These are phyloP conservation scores for Grammothele lineata DNA, from an alignment of 768 basidiomycete species.

Conservation along the genomic window DNA sequence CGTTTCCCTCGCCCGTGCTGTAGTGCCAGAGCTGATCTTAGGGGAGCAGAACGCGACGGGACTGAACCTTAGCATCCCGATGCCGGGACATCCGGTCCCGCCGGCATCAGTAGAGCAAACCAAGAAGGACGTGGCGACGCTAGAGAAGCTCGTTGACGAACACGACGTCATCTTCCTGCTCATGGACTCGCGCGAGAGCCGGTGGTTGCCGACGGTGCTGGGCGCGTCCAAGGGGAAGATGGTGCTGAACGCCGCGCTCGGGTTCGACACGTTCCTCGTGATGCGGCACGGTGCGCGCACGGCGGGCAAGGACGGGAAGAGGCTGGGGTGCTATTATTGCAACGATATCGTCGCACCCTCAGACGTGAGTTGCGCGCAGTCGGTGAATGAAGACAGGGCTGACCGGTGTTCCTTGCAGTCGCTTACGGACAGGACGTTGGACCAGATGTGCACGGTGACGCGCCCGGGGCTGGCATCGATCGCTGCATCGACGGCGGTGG, in stretches of 20 bases:
- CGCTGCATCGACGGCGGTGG: conserved; percentile 88
- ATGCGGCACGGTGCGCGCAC: conserved; percentile 87
- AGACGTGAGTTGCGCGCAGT: conserved; percentile 40
- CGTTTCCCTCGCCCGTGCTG: no score
- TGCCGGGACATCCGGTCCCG: conserved; percentile 95
- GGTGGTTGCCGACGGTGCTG: conserved; percentile 93
- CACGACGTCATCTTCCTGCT: conserved; percentile 92
- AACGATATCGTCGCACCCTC: conserved; percentile 96
- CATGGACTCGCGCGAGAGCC: conserved; percentile 97
- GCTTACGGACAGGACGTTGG: conserved; percentile 85
- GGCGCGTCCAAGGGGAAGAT: conserved; percentile 87
- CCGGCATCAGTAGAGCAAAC: conserved; percentile 49
- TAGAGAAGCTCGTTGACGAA: conserved; percentile 74
- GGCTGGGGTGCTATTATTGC: conserved; percentile 95
- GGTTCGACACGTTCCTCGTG: conserved; percentile 94
- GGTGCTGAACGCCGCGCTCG: conserved; percentile 90
- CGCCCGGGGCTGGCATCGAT: conserved; percentile 92
- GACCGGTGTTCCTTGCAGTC: conserved; percentile 34
- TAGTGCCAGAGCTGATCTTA: no score
- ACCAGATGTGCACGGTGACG: conserved; percentile 99
- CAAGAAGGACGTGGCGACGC: conserved; percentile 60
- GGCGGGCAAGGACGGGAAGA: conserved; percentile 28
- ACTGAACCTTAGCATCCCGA: conserved; percentile 78
- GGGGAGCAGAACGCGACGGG: conserved; percentile 71
- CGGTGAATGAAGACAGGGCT: background rate